Conservation (phyloP, 129 eudicot genomes). For the Apium graveolens region DNA sequence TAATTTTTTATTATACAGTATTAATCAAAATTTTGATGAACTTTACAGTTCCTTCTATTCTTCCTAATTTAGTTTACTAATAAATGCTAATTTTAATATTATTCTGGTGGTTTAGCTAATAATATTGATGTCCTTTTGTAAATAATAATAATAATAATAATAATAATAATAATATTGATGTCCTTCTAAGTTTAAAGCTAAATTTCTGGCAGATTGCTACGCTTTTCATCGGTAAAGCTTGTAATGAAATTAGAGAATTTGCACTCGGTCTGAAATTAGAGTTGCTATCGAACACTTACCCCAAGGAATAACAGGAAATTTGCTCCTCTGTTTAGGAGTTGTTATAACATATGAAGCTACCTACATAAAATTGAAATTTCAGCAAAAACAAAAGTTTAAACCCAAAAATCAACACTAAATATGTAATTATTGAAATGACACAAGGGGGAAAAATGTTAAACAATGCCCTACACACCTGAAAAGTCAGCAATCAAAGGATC, state of each 20-base stretch:
- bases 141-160: neutral
- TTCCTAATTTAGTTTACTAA: neutral
- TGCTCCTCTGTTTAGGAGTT: too few species aligned
- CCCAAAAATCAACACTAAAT: too few species aligned
- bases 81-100: too few species aligned
- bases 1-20: neutral
- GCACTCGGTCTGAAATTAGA: constrained; percentile 83
- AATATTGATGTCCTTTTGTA: too few species aligned
- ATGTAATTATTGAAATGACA: neutral
- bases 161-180: neutral
- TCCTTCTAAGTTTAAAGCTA: neutral
- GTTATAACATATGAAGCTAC: too few species aligned
- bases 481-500: constrained; percentile 89
- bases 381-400: too few species aligned
- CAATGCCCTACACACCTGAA: constrained; percentile 41
- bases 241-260: constrained; percentile 79
- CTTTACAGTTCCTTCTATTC: neutral
- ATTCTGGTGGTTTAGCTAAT: too few species aligned
- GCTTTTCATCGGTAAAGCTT: constrained; percentile 84
- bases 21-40: neutral
- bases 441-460: neutral
- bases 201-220: constrained; percentile 57
- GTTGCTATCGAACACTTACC: too few species aligned
- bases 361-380: too few species aligned
- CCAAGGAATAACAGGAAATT: too few species aligned